These are phyloP conservation scores for Coemansia asiatica DNA, from an alignment of 192 early-diverging fungal species.

Conservation along the genomic window DNA sequence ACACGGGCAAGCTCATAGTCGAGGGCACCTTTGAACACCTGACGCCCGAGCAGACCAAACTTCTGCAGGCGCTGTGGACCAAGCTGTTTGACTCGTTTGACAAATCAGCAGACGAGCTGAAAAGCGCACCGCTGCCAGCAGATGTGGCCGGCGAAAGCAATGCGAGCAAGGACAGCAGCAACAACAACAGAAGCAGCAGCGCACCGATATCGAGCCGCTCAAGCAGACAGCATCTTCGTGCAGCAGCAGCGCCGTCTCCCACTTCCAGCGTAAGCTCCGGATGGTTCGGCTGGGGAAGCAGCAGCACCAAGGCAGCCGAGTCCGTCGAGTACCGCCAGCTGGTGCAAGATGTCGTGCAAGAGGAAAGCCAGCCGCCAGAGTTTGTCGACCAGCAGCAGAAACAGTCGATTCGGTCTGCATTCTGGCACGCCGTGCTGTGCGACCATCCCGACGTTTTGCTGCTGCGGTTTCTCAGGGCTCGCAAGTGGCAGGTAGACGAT, in stretches of 20 bases:
- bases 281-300: constrained; percentile 40
- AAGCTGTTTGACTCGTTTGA: constrained; percentile 47
- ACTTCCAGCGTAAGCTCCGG: constrained; percentile 10
- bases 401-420: constrained; percentile 56
- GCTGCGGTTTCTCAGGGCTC: constrained; percentile 80
- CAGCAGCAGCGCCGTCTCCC: constrained; percentile 4
- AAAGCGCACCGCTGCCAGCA: constrained; percentile 4
- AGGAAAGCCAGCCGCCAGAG: constrained; percentile 23
- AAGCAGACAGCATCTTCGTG: constrained; percentile 3
- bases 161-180: not conserved
- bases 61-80: constrained; percentile 57
- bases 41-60: constrained; percentile 42
- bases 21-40: constrained; percentile 57
- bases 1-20: constrained; percentile 32
- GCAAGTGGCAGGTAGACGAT: constrained; percentile 83
- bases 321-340: constrained; percentile 24
- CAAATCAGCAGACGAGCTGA: constrained; percentile 14
- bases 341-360: constrained; percentile 25
- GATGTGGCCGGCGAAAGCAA: not conserved
- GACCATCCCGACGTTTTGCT: constrained; percentile 75
- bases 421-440: constrained; percentile 62
- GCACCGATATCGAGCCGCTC: constrained; percentile 5
- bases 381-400: constrained; percentile 6
- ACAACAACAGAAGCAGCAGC: constrained; percentile 23
- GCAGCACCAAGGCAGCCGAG: constrained; percentile 13